Conservation (phyloP, 352 stramenopile species). For the Pythium guiyangense region DNA sequence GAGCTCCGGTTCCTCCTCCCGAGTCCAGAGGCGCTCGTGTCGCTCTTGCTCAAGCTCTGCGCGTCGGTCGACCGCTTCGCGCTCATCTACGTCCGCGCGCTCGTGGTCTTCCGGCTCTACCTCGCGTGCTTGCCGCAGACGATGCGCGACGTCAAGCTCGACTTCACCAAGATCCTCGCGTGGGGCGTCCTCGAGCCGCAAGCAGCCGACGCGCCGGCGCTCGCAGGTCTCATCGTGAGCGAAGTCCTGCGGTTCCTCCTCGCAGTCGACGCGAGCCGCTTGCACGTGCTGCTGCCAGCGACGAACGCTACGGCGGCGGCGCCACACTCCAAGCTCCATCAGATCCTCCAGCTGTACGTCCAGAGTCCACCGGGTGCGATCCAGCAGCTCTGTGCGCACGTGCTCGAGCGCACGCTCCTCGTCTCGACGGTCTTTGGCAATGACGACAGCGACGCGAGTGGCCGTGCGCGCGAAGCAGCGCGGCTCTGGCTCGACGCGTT, state of each 20-base stretch:
- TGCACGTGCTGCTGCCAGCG: slow-evolving; percentile 46
- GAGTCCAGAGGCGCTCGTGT: slow-evolving; percentile 74
- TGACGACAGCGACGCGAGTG: slow-evolving; percentile 7
- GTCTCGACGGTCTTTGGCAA: slow-evolving; percentile 55
- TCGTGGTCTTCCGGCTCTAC: slow-evolving; percentile 76
- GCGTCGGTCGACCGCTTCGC: slow-evolving; percentile 24
- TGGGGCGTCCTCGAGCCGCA: slow-evolving; percentile 43
- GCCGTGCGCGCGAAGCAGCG: slow-evolving; percentile 46
- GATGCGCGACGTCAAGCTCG: slow-evolving; percentile 81
- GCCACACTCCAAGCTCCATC: slow-evolving; percentile 49
- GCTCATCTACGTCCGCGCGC: slow-evolving; percentile 70
- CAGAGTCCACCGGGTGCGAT: slow-evolving; percentile 22
- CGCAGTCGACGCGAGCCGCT: slow-evolving; percentile 43
- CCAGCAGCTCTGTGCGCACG: slow-evolving; percentile 31
- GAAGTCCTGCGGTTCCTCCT: slow-evolving; percentile 72
- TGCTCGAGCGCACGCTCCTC: slow-evolving; percentile 52
- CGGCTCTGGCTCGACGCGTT: slow-evolving; percentile 64
- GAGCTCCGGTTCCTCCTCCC: slow-evolving; percentile 69
- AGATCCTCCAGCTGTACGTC: slow-evolving; percentile 58
- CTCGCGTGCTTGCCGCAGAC: slow-evolving; percentile 61
- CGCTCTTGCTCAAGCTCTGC: slow-evolving; percentile 74
- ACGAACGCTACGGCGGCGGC: slow-evolving; percentile 5
- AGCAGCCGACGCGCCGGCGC: slow-evolving; percentile 8
- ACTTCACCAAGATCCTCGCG: slow-evolving; percentile 77
- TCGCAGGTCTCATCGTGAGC: slow-evolving; percentile 54